Conservation (phyloP, 805 yeast species). For the Metschnikowia orientalis region DNA sequence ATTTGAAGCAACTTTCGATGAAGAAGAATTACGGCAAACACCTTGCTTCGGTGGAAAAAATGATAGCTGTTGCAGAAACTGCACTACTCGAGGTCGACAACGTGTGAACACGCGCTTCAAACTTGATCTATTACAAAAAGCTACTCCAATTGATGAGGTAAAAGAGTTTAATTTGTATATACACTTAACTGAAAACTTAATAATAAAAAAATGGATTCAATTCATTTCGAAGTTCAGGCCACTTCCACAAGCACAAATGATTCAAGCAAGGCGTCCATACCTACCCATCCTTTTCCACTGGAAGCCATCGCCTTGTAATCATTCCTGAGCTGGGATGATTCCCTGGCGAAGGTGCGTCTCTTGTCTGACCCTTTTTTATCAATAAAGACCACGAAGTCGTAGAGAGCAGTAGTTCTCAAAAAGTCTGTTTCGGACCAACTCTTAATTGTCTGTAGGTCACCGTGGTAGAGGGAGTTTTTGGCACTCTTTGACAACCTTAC, state of each 20-base stretch:
- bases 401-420: constrained; percentile 10
- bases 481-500: constrained; percentile 4
- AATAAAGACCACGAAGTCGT: constrained; percentile 11
- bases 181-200: no score
- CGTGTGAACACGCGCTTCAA: constrained; percentile 3
- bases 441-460: constrained; percentile 4
- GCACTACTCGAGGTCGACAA: constrained; percentile 38
- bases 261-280: constrained; percentile 5
- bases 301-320: constrained; percentile 8
- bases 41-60: constrained; percentile 74
- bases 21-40: constrained; percentile 75
- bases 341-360: constrained; percentile 8
- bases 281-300: constrained; percentile 7
- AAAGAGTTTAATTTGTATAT: no score
- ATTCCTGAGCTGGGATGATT: constrained; percentile 9
- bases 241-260: constrained; percentile 6
- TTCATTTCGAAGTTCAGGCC: no score
- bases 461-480: constrained; percentile 2
- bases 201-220: no score
- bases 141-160: no score
- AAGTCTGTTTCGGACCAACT: constrained; percentile 16
- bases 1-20: constrained; percentile 63
- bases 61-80: constrained; percentile 53
- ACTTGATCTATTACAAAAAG: no score
- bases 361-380: no score